A percentile compares a stretch with the other conserved stretches of the same genome.
phyloP scores from a whole-genome alignment of 2,329 filamentous ascomycete genomes.

The Rhynchosporium agropyri region DNA sequence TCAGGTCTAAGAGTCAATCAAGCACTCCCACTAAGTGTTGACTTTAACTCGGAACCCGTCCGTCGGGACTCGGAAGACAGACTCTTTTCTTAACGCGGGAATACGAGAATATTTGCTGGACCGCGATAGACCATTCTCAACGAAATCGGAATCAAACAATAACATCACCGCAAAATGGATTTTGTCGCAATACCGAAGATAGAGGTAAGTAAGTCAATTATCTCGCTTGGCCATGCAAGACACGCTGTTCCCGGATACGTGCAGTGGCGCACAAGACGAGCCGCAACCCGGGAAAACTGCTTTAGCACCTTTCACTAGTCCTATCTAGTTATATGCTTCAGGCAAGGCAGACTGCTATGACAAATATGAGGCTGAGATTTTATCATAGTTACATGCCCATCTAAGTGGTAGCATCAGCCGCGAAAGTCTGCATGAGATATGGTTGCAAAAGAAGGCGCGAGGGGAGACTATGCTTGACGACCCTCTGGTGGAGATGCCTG shows the following conservation, averaged over 20 bases:
- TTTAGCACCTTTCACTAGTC: background rate
- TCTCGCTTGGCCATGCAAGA: conserved; percentile 20
- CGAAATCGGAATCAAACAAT: background rate
- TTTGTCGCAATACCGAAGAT: conserved; percentile 57
- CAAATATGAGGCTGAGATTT: conserved; percentile 28
- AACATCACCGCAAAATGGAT: conserved; percentile 33
- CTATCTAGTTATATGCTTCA: background rate
- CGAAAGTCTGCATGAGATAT: conserved; percentile 73
- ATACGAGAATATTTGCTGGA: background rate
- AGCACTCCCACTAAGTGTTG: conserved; percentile 6
- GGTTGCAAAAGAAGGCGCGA: conserved; percentile 59
- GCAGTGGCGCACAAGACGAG: conserved; percentile 17
- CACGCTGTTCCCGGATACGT: conserved; percentile 14
- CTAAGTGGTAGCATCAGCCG: conserved; percentile 78
- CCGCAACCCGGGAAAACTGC: background rate
- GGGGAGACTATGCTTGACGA: conserved; percentile 62
- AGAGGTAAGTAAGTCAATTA: conserved; percentile 47
- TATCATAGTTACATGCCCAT: conserved; percentile 72
- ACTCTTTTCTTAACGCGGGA: background rate
- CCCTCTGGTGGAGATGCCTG: conserved; percentile 68
- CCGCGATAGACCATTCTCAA: background rate
- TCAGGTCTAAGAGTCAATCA: background rate
- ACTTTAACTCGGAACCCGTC: conserved; percentile 5
- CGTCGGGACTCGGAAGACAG: conserved; percentile 13
- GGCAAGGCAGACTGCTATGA: conserved; percentile 6